Percentiles rank a stretch among this genome's conserved stretches.
phyloP scores from a whole-genome alignment of 441 rosid species.

The Gossypium trilobum region DNA sequence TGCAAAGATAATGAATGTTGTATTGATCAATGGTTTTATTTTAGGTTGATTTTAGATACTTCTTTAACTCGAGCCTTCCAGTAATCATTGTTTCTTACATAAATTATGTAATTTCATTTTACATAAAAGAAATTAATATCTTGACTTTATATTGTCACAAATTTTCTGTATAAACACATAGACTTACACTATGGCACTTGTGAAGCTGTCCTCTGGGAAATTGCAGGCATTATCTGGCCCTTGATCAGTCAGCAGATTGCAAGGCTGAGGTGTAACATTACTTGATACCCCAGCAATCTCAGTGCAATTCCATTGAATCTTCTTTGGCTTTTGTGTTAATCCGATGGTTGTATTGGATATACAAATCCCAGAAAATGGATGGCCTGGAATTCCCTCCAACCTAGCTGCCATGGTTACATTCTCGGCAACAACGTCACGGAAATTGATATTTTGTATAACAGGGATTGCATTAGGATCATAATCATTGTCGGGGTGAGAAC shows the following conservation, averaged over 20 bases:
- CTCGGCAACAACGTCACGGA: constrained; percentile 48
- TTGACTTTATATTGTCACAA: constrained; percentile 15
- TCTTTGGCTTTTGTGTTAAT: constrained; percentile 35
- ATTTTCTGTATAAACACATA: constrained; percentile 29
- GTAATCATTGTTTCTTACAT: not conserved
- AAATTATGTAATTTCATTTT: not conserved
- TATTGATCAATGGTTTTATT: constrained; percentile 11
- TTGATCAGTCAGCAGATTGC: constrained; percentile 34
- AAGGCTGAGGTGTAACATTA: constrained; percentile 35
- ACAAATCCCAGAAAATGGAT: constrained; percentile 53
- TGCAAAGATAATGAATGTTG: constrained; percentile 12
- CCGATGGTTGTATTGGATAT: constrained; percentile 17
- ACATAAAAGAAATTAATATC: not conserved
- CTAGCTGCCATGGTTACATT: constrained; percentile 58
- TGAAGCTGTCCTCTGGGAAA: constrained; percentile 37
- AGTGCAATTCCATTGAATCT: constrained; percentile 53
- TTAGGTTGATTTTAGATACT: not conserved
- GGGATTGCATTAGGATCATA: constrained; percentile 57
- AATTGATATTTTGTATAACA: constrained; percentile 44
- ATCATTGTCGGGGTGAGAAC: constrained; percentile 51
- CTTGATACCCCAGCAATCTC: constrained; percentile 44
- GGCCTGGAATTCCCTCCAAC: constrained; percentile 46
- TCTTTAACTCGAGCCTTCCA: not conserved
- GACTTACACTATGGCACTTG: constrained; percentile 29
- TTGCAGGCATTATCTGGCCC: constrained; percentile 32